These are phyloP conservation scores for Cicer arietinum DNA, from an alignment of 306 rosid species.

Conservation along the genomic window DNA sequence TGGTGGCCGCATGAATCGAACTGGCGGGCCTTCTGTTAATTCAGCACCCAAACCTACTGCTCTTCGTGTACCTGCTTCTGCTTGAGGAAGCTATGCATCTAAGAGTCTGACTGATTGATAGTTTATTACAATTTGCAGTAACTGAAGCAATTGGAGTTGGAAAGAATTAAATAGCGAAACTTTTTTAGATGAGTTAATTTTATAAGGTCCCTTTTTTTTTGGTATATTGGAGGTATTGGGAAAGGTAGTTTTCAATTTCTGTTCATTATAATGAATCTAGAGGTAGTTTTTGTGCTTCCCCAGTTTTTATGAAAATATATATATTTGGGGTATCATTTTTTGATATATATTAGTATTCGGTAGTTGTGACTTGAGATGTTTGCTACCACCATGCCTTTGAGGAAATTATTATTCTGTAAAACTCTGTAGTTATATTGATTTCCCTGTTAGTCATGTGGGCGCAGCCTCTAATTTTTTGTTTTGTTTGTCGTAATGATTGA, in stretches of 20 bases:
- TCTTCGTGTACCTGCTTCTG: conserved; percentile 67
- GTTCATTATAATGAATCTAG: conserved; percentile 44
- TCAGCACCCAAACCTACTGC: conserved; percentile 51
- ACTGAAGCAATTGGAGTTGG: conserved; percentile 42
- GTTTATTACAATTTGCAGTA: conserved; percentile 41
- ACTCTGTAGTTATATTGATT: neutral
- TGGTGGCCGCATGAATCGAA: conserved; percentile 62
- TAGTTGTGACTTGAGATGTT: conserved; percentile 29
- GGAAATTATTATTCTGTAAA: conserved; percentile 43
- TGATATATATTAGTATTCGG: conserved; percentile 27
- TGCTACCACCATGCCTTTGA: conserved; percentile 31
- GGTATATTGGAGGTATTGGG: conserved; percentile 47
- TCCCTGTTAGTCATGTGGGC: neutral
- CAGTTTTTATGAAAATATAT: conserved; percentile 44
- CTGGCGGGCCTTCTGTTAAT: conserved; percentile 55
- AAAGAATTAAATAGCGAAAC: conserved; percentile 42
- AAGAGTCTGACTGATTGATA: conserved; percentile 28
- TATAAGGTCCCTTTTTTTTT: conserved; percentile 41
- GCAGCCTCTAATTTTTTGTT: no score
- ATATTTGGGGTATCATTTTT: conserved; percentile 35
- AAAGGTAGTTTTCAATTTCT: conserved; percentile 39
- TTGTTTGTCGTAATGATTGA: no score
- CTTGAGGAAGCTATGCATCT: conserved; percentile 48
- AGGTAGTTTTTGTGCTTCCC: conserved; percentile 50
- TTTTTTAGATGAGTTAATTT: conserved; percentile 46